Conservation (phyloP, 2,329 filamentous ascomycete genomes). For the Chrysoporthe austroafricana region DNA sequence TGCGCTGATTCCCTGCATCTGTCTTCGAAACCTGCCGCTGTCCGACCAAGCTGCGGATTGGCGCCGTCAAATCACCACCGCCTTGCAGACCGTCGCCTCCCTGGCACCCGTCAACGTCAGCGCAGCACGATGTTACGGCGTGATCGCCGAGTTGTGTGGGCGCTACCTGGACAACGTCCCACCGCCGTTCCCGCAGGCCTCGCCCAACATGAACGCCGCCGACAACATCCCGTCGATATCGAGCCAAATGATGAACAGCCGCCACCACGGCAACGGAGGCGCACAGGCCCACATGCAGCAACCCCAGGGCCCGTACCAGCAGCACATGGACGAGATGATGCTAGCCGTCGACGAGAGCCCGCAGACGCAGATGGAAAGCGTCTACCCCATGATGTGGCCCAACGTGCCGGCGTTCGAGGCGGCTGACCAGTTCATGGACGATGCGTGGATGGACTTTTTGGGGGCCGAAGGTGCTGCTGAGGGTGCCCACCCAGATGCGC, state of each 20-base stretch:
- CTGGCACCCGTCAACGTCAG: slow-evolving; percentile 45
- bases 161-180: slow-evolving; percentile 37
- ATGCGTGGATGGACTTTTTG: slow-evolving; percentile 44
- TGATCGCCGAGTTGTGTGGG: slow-evolving; percentile 47
- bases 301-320: slow-evolving; percentile 26
- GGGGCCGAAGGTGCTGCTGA: slow-evolving; percentile 28
- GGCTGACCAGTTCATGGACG: slow-evolving; percentile 44
- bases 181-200: slow-evolving; percentile 29
- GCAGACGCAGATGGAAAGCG: slow-evolving; percentile 47
- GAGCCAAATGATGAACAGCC: slow-evolving; percentile 15
- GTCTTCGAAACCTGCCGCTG: slow-evolving; percentile 47
- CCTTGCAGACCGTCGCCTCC: slow-evolving; percentile 42
- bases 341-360: slow-evolving; percentile 42
- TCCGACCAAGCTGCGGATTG: slow-evolving; percentile 43
- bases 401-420: slow-evolving; percentile 43
- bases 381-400: slow-evolving; percentile 52
- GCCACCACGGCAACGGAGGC: slow-evolving; percentile 17
- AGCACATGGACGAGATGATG: slow-evolving; percentile 31
- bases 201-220: slow-evolving; percentile 23
- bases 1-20: slow-evolving; percentile 51
- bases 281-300: slow-evolving; percentile 25
- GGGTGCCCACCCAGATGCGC: slow-evolving; percentile 18
- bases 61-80: slow-evolving; percentile 45
- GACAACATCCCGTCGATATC: slow-evolving; percentile 15
- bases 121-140: slow-evolving; percentile 45